Percentiles rank a stretch among this genome's conserved stretches.
Evolutionary conservation across 2,329 filamentous ascomycete species (phyloP).

Genomic region (Xylariaceae sp.): DNA sequence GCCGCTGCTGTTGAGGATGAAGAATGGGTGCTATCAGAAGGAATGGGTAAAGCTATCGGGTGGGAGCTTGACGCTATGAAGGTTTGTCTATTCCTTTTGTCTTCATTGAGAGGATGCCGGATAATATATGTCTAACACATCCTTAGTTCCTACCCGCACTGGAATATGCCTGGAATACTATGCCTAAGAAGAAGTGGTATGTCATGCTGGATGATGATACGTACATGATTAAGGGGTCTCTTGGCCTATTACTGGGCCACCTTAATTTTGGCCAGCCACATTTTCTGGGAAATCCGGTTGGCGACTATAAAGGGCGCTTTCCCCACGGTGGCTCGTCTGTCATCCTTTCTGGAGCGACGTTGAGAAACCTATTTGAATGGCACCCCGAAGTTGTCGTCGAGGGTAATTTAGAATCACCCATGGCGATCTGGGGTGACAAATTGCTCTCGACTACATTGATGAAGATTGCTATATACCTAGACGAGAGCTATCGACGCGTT

Average conservation of each 20-base stretch:
- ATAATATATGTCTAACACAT: constrained; percentile 15
- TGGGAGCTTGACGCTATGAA: constrained; percentile 47
- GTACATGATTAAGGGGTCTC: constrained; percentile 56
- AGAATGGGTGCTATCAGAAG: constrained; percentile 42
- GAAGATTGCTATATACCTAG: constrained; percentile 59
- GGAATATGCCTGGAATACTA: constrained; percentile 55
- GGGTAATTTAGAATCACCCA: constrained; percentile 55
- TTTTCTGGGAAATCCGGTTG: constrained; percentile 63
- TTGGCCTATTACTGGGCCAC: constrained; percentile 55
- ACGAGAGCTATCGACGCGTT: constrained; percentile 58
- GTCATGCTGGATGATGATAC: constrained; percentile 64
- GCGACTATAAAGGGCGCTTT: constrained; percentile 61
- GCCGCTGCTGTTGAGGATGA: constrained; percentile 42
- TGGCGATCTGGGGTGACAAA: constrained; percentile 60
- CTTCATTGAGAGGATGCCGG: neutral
- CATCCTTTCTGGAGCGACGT: constrained; percentile 57
- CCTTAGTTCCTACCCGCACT: constrained; percentile 60
- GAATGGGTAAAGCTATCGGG: constrained; percentile 40
- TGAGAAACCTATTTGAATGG: constrained; percentile 52
- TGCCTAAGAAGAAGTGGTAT: constrained; percentile 65
- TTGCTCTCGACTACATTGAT: constrained; percentile 60
- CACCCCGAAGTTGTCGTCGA: constrained; percentile 50
- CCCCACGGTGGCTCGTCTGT: constrained; percentile 63
- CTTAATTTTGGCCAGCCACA: constrained; percentile 53
- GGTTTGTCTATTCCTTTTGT: constrained; percentile 29